A percentile compares a stretch with the other conserved stretches of the same genome.
Conservation (phyloP, 2,329 filamentous ascomycete species). For the Aureobasidium leucospermi region DNA sequence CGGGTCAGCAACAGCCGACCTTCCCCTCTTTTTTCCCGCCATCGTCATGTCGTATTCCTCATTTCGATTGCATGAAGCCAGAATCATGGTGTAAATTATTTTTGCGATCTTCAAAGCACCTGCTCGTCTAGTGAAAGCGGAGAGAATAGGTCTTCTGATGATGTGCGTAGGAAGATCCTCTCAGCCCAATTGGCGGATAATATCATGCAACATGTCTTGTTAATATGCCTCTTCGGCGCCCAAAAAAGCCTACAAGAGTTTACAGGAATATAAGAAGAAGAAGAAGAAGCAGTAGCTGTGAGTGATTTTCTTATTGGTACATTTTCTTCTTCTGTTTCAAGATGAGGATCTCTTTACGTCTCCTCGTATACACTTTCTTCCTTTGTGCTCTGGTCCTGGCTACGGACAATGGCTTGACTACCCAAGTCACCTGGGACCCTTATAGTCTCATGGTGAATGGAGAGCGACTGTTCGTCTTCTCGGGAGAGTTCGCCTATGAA, state of each 20-base stretch:
- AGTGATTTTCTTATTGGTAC: background rate
- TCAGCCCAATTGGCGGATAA: slow-evolving; percentile 8
- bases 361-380: background rate
- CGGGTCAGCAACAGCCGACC: background rate
- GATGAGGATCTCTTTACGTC: background rate
- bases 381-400: background rate
- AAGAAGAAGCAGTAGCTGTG: background rate
- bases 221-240: background rate
- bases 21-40: background rate
- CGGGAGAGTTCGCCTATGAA: slow-evolving; percentile 50
- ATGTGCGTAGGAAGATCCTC: background rate
- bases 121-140: background rate
- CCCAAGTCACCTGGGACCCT: slow-evolving; percentile 47
- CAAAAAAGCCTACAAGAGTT: background rate
- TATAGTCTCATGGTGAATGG: slow-evolving; percentile 47
- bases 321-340: background rate
- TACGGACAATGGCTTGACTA: slow-evolving; percentile 23
- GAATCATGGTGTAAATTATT: background rate
- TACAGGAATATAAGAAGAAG: no score
- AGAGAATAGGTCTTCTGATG: background rate
- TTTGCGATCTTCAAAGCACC: background rate
- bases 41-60: background rate
- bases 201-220: background rate
- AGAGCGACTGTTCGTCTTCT: slow-evolving; percentile 45
- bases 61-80: background rate